Evolutionary conservation across 2,329 filamentous ascomycete genomes (phyloP), one percentile per base, ranked within the genome.

Genomic region (Trichoderma cornu-damae): DNA sequence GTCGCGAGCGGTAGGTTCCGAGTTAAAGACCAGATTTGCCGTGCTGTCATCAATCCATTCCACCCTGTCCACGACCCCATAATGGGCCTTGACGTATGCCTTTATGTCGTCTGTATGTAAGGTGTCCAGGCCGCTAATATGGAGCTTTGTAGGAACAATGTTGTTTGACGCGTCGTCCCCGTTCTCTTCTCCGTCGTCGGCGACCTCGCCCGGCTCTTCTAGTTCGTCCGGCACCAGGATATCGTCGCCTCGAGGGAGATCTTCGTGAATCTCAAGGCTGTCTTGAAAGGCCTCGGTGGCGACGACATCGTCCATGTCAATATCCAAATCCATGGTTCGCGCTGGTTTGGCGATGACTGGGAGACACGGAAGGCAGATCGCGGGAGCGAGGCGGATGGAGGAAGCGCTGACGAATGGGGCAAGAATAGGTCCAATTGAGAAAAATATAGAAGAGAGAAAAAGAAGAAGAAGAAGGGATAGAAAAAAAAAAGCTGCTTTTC

Each of bases 41-140:
- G 90, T 93, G 6, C 84, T 86, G 71, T 99, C 94, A 70, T 97
- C 90, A 63, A 99, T 90, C 94, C 94, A 99, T 74, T 97, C 91
- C 61, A 96, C 78, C 60, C 82, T 80, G 57, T 81, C 76, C 57
- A 85, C 77, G 12, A 72, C 69, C 34, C 78, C 74, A 66, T 82
- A 90, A 70, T 94, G 82, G 61, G 89, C 80, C 47, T 77, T 73
- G 7, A 90, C 83, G 65, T 91, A 96, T 59, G 81, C 77, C 64
- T 88, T 86, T 65, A 97, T 87, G 62, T 96, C 85, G 56, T 84
- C 80, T 26, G 91, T 91, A 30, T 87, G 89, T 68, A 97, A 77
- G 42, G 87, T 84, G 67, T 96, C 88, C 3, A 97, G 80, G 18
- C 93, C 93, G 59, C 85, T 84, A 52, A 99, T 76, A 71, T 96